phyloP scores from a whole-genome alignment of 179 eudicot genomes.

The Beta macrorhiza region DNA sequence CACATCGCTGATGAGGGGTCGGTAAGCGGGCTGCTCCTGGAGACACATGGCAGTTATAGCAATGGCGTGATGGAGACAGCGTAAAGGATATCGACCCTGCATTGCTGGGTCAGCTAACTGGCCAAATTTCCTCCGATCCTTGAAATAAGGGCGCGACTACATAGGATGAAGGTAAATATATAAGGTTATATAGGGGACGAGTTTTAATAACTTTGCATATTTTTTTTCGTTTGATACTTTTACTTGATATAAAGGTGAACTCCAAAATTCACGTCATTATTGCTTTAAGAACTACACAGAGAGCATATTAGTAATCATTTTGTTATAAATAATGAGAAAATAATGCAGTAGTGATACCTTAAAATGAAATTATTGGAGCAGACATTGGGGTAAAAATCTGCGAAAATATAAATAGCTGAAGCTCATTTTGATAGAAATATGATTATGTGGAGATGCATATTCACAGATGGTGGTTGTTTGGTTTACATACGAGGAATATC shows the following conservation, averaged over 20 bases:
- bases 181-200: not conserved
- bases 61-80: constrained; percentile 48
- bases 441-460: not conserved
- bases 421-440: not conserved
- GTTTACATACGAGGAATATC: constrained; percentile 3
- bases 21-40: constrained; percentile 51
- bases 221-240: not conserved
- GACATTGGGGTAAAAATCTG: not conserved
- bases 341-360: not conserved
- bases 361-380: not conserved
- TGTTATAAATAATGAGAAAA: not conserved
- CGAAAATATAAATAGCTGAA: not conserved
- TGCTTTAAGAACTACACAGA: not conserved
- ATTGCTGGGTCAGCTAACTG: constrained; percentile 55
- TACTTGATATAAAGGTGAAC: not conserved
- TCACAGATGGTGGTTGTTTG: not conserved
- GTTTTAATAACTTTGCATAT: not conserved
- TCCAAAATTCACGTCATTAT: not conserved
- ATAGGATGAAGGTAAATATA: not conserved
- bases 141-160: constrained; percentile 53
- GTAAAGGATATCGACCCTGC: constrained; percentile 40
- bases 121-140: constrained; percentile 42
- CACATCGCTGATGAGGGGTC: constrained; percentile 60
- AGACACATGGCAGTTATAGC: constrained; percentile 64
- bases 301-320: not conserved